Evolutionary conservation across 257 asterid species (phyloP).

Genomic region (Nicotiana benthamiana): DNA sequence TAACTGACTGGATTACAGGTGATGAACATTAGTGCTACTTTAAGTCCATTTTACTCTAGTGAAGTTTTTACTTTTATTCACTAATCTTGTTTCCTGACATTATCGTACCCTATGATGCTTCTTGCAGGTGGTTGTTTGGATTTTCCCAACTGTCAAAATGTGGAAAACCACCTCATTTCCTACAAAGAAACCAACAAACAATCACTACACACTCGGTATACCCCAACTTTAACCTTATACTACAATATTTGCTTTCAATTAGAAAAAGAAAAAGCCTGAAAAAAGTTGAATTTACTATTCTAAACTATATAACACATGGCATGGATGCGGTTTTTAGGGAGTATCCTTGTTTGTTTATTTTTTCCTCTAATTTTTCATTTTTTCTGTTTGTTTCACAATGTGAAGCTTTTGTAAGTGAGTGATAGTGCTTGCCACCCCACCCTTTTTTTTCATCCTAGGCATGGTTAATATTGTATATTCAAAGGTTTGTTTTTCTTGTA

Average conservation of each 20-base stretch:
- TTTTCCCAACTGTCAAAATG: slow-evolving; percentile 31
- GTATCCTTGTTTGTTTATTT: slow-evolving; percentile 18
- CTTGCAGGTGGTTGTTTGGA: slow-evolving; percentile 46
- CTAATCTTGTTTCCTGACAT: slow-evolving; percentile 19
- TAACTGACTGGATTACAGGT: not conserved
- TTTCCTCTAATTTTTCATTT: not conserved
- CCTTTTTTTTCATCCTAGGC: slow-evolving; percentile 13
- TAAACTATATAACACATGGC: slow-evolving; percentile 38
- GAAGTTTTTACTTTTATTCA: slow-evolving; percentile 15
- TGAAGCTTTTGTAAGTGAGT: slow-evolving; percentile 15
- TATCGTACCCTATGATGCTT: slow-evolving; percentile 5
- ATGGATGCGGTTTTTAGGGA: slow-evolving; percentile 55
- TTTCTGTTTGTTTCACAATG: slow-evolving; percentile 4
- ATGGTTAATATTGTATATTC: slow-evolving; percentile 6
- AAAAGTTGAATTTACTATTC: slow-evolving; percentile 19
- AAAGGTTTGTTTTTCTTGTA: slow-evolving; percentile 13
- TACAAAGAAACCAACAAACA: slow-evolving; percentile 24
- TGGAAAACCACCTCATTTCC: slow-evolving; percentile 35
- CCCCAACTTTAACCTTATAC: slow-evolving; percentile 31
- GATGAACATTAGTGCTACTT: slow-evolving; percentile 2
- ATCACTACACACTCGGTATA: slow-evolving; percentile 27
- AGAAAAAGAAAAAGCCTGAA: slow-evolving; percentile 5
- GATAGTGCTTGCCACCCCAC: slow-evolving; percentile 22
- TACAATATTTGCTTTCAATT: slow-evolving; percentile 30
- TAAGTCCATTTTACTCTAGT: not conserved